Percentiles rank a stretch among this genome's conserved stretches.
phyloP scores from a whole-genome alignment of 2,329 filamentous ascomycete genomes.

The Sphaerulina vaccinii region DNA sequence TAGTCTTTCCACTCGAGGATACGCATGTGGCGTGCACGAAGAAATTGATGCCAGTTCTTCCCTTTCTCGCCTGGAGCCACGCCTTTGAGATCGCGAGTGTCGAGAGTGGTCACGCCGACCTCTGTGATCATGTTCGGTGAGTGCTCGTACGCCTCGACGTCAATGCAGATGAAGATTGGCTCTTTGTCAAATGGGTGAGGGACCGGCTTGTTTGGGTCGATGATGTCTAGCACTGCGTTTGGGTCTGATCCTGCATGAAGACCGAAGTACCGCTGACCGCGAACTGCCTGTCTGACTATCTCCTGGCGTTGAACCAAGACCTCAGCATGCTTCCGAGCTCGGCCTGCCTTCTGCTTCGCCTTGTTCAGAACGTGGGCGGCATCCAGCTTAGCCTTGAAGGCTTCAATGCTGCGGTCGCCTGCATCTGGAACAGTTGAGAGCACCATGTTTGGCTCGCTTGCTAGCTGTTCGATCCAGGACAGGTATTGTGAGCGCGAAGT shows the following conservation, averaged over 20 bases:
- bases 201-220: slow-evolving; percentile 49
- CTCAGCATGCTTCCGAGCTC: slow-evolving; percentile 31
- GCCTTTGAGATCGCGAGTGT: slow-evolving; percentile 60
- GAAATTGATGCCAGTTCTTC: slow-evolving; percentile 63
- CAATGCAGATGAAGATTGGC: slow-evolving; percentile 74
- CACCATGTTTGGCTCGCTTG: slow-evolving; percentile 25
- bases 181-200: slow-evolving; percentile 52
- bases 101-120: slow-evolving; percentile 77
- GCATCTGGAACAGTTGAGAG: slow-evolving; percentile 7
- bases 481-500: slow-evolving; percentile 48
- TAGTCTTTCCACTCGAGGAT: slow-evolving; percentile 67
- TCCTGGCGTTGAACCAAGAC: slow-evolving; percentile 52
- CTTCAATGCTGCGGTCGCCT: slow-evolving; percentile 42
- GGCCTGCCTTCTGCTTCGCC: slow-evolving; percentile 44
- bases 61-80: slow-evolving; percentile 62
- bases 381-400: slow-evolving; percentile 57
- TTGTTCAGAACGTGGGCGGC: slow-evolving; percentile 52
- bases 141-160: slow-evolving; percentile 78
- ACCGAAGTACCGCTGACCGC: slow-evolving; percentile 69
- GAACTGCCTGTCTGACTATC: slow-evolving; percentile 58
- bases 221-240: slow-evolving; percentile 26
- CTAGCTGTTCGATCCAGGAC: slow-evolving; percentile 30
- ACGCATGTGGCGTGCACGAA: slow-evolving; percentile 73
- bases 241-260: slow-evolving; percentile 49
- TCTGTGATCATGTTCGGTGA: slow-evolving; percentile 71